Conservation (phyloP, 2,329 filamentous ascomycete genomes). For the Tolypocladium ovalisporum region DNA sequence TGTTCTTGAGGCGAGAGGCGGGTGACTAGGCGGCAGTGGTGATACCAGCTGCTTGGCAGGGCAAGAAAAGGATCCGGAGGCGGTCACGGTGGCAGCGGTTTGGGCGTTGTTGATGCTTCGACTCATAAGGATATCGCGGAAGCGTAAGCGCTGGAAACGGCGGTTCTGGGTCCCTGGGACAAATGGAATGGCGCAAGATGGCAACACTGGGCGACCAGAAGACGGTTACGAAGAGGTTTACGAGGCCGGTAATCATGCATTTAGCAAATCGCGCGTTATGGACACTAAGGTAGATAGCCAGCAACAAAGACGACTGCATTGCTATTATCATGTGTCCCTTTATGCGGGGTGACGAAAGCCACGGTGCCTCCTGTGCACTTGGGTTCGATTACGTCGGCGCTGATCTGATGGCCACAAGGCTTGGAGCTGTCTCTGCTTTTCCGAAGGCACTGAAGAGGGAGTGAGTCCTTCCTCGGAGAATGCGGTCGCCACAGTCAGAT, state of each 20-base stretch:
- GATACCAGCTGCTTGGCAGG: neutral
- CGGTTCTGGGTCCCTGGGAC: neutral
- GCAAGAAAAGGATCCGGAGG: neutral
- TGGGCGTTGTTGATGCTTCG: neutral
- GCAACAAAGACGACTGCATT: neutral
- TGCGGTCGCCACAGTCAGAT: neutral
- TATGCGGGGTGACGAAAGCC: neutral
- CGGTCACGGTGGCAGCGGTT: neutral
- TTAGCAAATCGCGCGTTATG: neutral
- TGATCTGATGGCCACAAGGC: neutral
- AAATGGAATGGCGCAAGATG: neutral
- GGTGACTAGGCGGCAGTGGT: slow-evolving; percentile 16
- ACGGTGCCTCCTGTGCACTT: neutral
- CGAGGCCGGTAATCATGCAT: neutral
- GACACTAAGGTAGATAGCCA: neutral
- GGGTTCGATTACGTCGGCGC: neutral
- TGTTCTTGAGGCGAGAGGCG: slow-evolving; percentile 41
- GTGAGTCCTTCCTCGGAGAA: neutral
- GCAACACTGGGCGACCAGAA: neutral
- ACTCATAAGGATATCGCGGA: neutral
- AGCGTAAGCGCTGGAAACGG: neutral
- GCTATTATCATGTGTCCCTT: neutral
- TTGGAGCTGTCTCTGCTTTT: neutral
- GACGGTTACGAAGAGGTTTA: neutral
- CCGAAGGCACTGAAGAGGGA: neutral